Evolutionary conservation across 2,329 filamentous ascomycete genomes (phyloP), one percentile per base, ranked within the genome.

Genomic region (Fusarium falciforme): DNA sequence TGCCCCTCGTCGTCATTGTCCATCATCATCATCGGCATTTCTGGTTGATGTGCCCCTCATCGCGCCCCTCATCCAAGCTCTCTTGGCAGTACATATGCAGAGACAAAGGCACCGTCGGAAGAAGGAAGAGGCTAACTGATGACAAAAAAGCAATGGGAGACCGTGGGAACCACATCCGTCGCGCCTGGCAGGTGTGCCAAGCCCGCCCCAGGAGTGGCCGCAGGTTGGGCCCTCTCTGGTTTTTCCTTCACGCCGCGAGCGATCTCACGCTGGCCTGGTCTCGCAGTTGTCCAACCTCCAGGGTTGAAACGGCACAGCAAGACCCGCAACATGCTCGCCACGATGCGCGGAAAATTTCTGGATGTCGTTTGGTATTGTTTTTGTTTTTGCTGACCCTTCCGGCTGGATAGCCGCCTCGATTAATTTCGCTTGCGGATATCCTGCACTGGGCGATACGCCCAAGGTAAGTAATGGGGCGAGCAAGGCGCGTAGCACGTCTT

Each of bases 381-480:
- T 60, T 52, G 47, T 25, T 65, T 25, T 40, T 64, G 33, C 36
- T 33, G 40, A 22, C 61, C 42, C n/a, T 33, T 58, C 33, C 22
- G 33, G 54, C 22, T 38, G 31, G 44, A 47, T 60, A 68, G 61
- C 64, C 64, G 67, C 67, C 49, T 44, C 38, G 55, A 60, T 36
- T 64, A 36, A 61, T 36, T n/a, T 55, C 55, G 66, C 47, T 64
- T 58, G 42, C 29, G 55, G 54, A 42, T 42, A 42, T 42, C 40
- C 40, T 38, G 54, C 20, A 64, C 57, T 54, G 60, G 65, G 72
- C 72, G 74, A 76, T 75, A 75, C 74, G 74, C 74, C 33, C 52
- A 22, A 52, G 27, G 47, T 25, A 40, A 47, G 36, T 44, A 52
- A 44, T 4, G 35, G 52, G 29, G 33, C 31, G 29, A 55, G 35